These are phyloP conservation scores for Rubus idaeus DNA, from an alignment of 306 rosid species.

Conservation along the genomic window DNA sequence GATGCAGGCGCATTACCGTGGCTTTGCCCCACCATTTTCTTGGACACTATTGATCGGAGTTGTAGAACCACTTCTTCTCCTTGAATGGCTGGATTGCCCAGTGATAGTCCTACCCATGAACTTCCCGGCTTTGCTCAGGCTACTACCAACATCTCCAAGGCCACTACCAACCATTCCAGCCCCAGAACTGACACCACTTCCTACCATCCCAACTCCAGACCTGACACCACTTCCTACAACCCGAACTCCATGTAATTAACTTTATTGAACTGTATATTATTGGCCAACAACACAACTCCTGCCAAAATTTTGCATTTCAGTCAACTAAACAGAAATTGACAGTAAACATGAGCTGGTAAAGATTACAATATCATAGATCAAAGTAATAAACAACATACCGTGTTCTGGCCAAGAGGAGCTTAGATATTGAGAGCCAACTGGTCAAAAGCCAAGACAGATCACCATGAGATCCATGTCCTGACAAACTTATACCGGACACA, in stretches of 20 bases:
- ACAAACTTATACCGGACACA: no score
- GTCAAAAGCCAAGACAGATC: no score
- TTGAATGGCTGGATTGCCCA: conserved; percentile 51
- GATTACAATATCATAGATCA: no score
- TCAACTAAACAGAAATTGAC: no score
- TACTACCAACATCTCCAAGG: conserved; percentile 68
- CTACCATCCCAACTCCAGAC: conserved; percentile 60
- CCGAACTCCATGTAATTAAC: conserved; percentile 69
- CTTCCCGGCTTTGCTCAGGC: conserved; percentile 78
- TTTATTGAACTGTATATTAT: no score
- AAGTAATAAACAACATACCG: no score
- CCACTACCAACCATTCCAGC: conserved; percentile 59
- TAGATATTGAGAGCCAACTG: no score
- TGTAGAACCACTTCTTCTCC: conserved; percentile 63
- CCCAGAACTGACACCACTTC: conserved; percentile 51
- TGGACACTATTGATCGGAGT: conserved; percentile 67
- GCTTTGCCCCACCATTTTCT: conserved; percentile 78
- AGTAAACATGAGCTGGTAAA: no score
- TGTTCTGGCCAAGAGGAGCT: no score
- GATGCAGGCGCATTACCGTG: conserved; percentile 36
- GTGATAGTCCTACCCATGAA: conserved; percentile 88
- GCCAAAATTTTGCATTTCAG: no score
- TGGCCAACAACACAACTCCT: no score
- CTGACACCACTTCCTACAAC: conserved; percentile 56
- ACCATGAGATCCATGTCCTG: no score